Percentiles rank a stretch among this genome's conserved stretches.
Evolutionary conservation across 2,329 filamentous ascomycete species (phyloP).

Genomic region (Paraphaeosphaeria minitans): DNA sequence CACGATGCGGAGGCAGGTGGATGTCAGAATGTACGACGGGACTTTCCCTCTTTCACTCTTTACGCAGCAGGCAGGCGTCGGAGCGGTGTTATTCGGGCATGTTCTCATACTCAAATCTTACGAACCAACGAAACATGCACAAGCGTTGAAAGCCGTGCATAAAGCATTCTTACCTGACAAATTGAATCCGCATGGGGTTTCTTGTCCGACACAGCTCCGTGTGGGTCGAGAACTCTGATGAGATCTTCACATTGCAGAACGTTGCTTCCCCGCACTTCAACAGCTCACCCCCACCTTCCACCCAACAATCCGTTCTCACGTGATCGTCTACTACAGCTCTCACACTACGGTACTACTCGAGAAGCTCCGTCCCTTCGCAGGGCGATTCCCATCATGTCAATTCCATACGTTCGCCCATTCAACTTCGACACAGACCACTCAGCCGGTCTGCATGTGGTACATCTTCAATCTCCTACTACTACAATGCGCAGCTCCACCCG

Average conservation of each 20-base stretch:
- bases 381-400: not conserved
- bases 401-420: not conserved
- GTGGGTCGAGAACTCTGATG: too few relatives aligned
- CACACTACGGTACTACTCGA: not conserved
- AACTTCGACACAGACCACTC: not conserved
- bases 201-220: too few relatives aligned
- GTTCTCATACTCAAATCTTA: not conserved
- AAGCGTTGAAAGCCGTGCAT: not conserved
- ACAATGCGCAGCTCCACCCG: not conserved
- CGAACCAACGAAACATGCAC: not conserved
- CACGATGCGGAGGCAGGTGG: not conserved
- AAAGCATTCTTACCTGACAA: not conserved
- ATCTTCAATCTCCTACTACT: not conserved
- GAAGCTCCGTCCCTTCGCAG: not conserved
- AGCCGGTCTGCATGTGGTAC: not conserved
- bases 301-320: too few relatives aligned
- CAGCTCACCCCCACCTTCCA: too few relatives aligned
- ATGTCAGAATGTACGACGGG: not conserved
- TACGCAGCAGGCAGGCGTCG: not conserved
- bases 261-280: too few relatives aligned
- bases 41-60: constrained; percentile 1
- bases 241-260: too few relatives aligned
- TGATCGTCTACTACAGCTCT: not conserved
- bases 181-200: not conserved
- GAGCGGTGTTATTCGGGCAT: not conserved